phyloP scores from a whole-genome alignment of 2,329 filamentous ascomycete species.

The Fusarium setosum region DNA sequence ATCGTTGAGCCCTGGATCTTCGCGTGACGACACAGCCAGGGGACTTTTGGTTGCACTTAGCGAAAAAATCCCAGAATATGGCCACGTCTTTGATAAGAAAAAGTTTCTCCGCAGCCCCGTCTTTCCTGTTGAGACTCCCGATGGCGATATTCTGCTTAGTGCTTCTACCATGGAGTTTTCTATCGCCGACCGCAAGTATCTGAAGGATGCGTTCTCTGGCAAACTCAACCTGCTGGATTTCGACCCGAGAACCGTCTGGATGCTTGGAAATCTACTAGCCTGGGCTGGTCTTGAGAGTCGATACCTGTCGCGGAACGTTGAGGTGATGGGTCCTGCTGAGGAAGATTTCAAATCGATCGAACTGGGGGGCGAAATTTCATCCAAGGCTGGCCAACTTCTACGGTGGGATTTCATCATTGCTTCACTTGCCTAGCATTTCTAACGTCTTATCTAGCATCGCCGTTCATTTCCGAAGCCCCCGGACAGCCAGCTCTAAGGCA shows the following conservation, averaged over 20 bases:
- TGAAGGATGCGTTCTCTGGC: slow-evolving; percentile 28
- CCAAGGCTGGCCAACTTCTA: slow-evolving; percentile 32
- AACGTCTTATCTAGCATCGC: slow-evolving; percentile 28
- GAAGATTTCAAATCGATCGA: slow-evolving; percentile 33
- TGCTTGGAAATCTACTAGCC: slow-evolving; percentile 25
- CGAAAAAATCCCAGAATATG: slow-evolving; percentile 29
- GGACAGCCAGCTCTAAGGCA: slow-evolving; percentile 13
- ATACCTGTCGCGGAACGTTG: slow-evolving; percentile 33
- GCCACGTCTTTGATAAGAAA: slow-evolving; percentile 31
- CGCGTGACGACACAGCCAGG: slow-evolving; percentile 27
- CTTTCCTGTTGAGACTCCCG: slow-evolving; percentile 27
- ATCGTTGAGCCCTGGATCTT: slow-evolving; percentile 21
- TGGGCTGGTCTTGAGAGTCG: slow-evolving; percentile 37
- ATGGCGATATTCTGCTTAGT: slow-evolving; percentile 24
- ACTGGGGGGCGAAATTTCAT: slow-evolving; percentile 22
- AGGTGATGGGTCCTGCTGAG: slow-evolving; percentile 6
- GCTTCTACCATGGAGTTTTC: slow-evolving; percentile 37
- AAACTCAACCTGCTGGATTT: slow-evolving; percentile 36
- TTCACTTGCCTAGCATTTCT: background rate
- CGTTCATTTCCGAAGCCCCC: slow-evolving; percentile 34
- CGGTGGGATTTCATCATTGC: slow-evolving; percentile 3
- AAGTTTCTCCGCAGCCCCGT: slow-evolving; percentile 21
- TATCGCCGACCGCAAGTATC: slow-evolving; percentile 29
- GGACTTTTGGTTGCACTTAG: slow-evolving; percentile 30
- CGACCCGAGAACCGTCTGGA: slow-evolving; percentile 31